phyloP scores from a whole-genome alignment of 2,329 filamentous ascomycete species.

The Penicillium rolfsii region DNA sequence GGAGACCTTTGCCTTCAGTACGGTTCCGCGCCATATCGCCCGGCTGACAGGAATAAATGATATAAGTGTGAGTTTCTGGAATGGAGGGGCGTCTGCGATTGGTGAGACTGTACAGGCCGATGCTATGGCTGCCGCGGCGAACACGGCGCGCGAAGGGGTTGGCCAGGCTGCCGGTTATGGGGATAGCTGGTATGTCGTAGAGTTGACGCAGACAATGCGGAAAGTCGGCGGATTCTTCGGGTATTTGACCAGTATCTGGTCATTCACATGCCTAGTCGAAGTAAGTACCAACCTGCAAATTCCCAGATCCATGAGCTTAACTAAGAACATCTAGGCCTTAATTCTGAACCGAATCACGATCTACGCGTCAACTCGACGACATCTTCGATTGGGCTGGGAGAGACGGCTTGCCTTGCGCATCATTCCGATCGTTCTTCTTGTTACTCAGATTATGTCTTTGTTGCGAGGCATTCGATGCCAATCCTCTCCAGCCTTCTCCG shows the following conservation, averaged over 20 bases:
- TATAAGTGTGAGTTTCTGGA: conserved; percentile 32
- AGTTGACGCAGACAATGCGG: conserved; percentile 58
- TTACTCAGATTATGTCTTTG: conserved; percentile 68
- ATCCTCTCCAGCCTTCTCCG: conserved; percentile 72
- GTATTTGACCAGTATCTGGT: conserved; percentile 92
- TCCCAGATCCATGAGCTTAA: not conserved
- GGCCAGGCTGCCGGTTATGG: conserved; percentile 39
- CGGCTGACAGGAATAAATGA: conserved; percentile 34
- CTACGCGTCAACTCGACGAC: conserved; percentile 84
- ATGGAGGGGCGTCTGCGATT: conserved; percentile 19
- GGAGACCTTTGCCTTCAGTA: conserved; percentile 41
- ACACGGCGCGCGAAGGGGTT: conserved; percentile 36
- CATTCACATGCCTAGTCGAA: conserved; percentile 81
- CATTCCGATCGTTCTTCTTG: conserved; percentile 70
- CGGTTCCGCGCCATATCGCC: conserved; percentile 40
- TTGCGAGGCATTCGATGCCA: conserved; percentile 91
- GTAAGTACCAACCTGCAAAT: conserved; percentile 43
- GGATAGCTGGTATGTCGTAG: conserved; percentile 44
- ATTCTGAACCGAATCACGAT: conserved; percentile 90
- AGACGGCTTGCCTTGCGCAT: conserved; percentile 71
- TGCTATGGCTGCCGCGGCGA: conserved; percentile 46
- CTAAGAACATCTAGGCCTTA: conserved; percentile 61
- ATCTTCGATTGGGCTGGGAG: conserved; percentile 74
- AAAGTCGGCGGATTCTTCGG: conserved; percentile 85
- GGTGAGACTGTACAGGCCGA: conserved; percentile 38